Conservation (phyloP, 2,329 filamentous ascomycete genomes). For the Aspergillus latus region DNA sequence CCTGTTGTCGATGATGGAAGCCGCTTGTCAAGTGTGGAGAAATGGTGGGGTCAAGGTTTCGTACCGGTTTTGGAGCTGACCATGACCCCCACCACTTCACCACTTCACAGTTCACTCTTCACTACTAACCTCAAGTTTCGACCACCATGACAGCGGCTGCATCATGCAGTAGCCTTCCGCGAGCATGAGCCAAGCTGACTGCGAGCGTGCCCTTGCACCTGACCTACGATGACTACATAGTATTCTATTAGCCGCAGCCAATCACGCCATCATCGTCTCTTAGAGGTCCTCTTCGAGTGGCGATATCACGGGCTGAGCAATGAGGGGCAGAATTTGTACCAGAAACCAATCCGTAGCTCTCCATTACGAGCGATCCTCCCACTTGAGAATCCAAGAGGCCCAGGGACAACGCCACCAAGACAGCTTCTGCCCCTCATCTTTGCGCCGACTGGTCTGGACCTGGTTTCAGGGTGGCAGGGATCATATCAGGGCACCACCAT, state of each 20-base stretch:
- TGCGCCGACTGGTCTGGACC: background rate
- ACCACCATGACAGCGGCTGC: background rate
- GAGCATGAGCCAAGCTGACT: background rate
- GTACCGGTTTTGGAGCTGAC: background rate
- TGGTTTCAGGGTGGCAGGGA: constrained; percentile 9
- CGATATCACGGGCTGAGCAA: constrained; percentile 4
- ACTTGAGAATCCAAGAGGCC: constrained; percentile 2
- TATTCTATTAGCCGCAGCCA: background rate
- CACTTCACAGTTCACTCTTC: background rate
- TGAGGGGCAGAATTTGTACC: background rate
- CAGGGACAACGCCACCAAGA: background rate
- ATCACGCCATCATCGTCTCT: constrained; percentile 1
- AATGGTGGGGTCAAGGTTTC: constrained; percentile 4
- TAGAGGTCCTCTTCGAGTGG: background rate
- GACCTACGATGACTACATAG: background rate
- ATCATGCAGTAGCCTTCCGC: background rate
- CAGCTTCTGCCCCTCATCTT: background rate
- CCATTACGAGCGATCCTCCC: too few species aligned
- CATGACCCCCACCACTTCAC: background rate
- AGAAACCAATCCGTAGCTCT: background rate
- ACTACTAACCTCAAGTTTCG: too few species aligned
- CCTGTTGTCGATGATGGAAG: background rate
- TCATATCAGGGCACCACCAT: background rate
- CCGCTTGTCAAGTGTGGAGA: constrained; percentile 6
- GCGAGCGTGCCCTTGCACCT: background rate